phyloP scores from a whole-genome alignment of 768 basidiomycete genomes.

The Rhizopogon salebrosus region DNA sequence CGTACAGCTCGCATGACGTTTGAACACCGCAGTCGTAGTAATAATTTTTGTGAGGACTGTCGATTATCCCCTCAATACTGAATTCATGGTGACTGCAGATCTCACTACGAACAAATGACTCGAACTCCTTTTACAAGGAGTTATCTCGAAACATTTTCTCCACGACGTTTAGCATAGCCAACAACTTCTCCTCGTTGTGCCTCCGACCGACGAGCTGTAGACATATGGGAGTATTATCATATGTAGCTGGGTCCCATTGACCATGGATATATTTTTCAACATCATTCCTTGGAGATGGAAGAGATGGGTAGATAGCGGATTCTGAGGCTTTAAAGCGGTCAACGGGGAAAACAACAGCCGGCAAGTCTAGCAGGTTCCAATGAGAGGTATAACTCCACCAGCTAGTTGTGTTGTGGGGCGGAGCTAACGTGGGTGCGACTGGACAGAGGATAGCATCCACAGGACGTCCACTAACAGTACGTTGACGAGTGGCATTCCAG shows the following conservation, averaged over 20 bases:
- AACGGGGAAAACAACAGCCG: slow-evolving; percentile 43
- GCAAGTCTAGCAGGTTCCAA: slow-evolving; percentile 49
- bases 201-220: slow-evolving; percentile 48
- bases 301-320: slow-evolving; percentile 6
- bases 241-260: slow-evolving; percentile 39
- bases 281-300: slow-evolving; percentile 27
- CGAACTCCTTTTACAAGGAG: neutral
- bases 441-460: slow-evolving; percentile 47
- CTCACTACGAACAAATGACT: neutral
- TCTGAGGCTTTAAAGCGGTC: slow-evolving; percentile 28
- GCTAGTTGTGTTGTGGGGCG: slow-evolving; percentile 42
- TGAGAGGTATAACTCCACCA: slow-evolving; percentile 49
- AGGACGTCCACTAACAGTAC: slow-evolving; percentile 37
- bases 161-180: slow-evolving; percentile 38
- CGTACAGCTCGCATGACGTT: neutral
- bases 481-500: slow-evolving; percentile 37
- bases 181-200: slow-evolving; percentile 44
- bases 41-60: neutral
- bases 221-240: slow-evolving; percentile 38
- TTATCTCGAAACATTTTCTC: slow-evolving; percentile 22
- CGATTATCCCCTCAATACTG: neutral
- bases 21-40: neutral
- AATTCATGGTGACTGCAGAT: no score
- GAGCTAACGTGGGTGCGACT: slow-evolving; percentile 40
- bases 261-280: slow-evolving; percentile 29